A percentile compares a stretch with the other conserved stretches of the same genome.
Evolutionary conservation across 306 rosid species (phyloP).

Genomic region (Canavalia ensiformis): DNA sequence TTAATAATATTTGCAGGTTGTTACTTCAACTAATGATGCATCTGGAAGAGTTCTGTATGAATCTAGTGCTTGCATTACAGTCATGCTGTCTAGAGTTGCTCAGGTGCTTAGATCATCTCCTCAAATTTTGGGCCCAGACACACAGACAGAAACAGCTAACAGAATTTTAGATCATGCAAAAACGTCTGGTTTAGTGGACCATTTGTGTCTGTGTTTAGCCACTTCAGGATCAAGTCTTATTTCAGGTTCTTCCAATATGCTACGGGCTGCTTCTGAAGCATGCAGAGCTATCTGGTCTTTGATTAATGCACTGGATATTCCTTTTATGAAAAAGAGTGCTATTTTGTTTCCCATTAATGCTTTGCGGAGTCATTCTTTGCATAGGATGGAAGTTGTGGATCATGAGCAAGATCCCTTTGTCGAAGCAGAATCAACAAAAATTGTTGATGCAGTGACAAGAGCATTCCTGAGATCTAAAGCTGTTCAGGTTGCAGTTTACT

Average conservation of each 20-base stretch:
- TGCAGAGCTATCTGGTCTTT: slow-evolving; percentile 87
- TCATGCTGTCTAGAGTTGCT: slow-evolving; percentile 76
- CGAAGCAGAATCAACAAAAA: slow-evolving; percentile 68
- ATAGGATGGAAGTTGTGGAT: slow-evolving; percentile 58
- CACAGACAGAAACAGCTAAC: slow-evolving; percentile 56
- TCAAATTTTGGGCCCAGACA: slow-evolving; percentile 62
- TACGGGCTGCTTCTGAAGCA: slow-evolving; percentile 90
- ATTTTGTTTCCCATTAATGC: slow-evolving; percentile 76
- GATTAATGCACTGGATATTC: slow-evolving; percentile 73
- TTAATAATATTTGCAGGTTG: slow-evolving; percentile 70
- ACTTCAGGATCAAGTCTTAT: slow-evolving; percentile 85
- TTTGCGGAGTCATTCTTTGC: slow-evolving; percentile 65
- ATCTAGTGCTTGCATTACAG: slow-evolving; percentile 77
- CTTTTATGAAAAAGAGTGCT: slow-evolving; percentile 62
- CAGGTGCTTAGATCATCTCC: slow-evolving; percentile 66
- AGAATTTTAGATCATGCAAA: slow-evolving; percentile 85
- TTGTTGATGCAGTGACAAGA: slow-evolving; percentile 77
- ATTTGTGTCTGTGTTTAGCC: slow-evolving; percentile 79
- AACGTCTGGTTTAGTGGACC: slow-evolving; percentile 82
- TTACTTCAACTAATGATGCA: slow-evolving; percentile 66
- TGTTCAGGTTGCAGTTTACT: slow-evolving; percentile 82
- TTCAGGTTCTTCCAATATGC: slow-evolving; percentile 86
- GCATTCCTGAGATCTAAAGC: slow-evolving; percentile 83
- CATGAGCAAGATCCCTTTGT: slow-evolving; percentile 61
- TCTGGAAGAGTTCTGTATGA: slow-evolving; percentile 83